Conservation (phyloP, 179 eudicot species). For the Monotropa hypopitys region DNA sequence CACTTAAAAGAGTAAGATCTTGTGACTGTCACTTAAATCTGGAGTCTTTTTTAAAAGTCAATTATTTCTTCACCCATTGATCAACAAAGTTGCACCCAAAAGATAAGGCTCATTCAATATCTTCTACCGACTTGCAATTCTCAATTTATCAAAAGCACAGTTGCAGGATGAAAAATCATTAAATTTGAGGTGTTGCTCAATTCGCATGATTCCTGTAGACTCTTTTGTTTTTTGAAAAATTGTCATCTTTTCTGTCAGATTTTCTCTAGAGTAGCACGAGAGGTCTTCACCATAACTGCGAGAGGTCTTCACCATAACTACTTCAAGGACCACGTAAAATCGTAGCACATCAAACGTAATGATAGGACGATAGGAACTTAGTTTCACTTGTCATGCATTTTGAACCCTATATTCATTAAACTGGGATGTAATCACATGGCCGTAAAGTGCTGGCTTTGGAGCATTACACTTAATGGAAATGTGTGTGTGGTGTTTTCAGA, state of each 20-base stretch:
- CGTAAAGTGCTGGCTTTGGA: too few species aligned
- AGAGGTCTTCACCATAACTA: neutral
- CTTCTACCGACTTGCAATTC: neutral
- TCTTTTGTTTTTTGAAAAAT: neutral
- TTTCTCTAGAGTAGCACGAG: neutral
- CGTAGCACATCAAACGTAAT: neutral
- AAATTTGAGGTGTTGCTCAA: neutral
- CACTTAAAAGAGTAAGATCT: slow-evolving; percentile 69
- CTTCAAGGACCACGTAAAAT: neutral
- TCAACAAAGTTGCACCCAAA: neutral
- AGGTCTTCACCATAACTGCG: neutral
- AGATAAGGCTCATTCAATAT: neutral
- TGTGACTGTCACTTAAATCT: neutral
- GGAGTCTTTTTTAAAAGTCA: neutral
- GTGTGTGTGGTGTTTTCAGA: too few species aligned
- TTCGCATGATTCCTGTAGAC: neutral
- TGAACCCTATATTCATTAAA: neutral
- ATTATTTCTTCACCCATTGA: neutral
- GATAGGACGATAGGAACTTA: neutral
- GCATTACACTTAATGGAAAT: too few species aligned
- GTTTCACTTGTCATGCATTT: neutral
- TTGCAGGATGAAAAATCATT: neutral
- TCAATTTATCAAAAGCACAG: neutral
- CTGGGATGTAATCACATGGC: too few species aligned
- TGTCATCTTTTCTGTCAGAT: neutral